phyloP scores from a whole-genome alignment of 108 stramenopile species.

The Pseudonitzschia multistriata region DNA sequence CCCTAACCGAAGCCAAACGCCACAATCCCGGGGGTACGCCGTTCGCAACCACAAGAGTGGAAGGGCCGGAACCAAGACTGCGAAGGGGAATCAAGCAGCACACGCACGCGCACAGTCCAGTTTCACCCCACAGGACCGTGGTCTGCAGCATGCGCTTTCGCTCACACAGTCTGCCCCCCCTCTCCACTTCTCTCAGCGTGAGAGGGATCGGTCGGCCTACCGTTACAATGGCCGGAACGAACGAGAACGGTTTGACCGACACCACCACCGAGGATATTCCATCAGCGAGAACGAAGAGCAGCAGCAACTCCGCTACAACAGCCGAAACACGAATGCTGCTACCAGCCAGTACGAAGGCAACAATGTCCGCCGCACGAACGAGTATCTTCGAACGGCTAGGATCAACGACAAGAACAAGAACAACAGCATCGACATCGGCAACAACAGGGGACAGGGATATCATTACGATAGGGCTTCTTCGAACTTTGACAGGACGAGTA shows the following conservation, averaged over 20 bases:
- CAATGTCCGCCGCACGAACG: background rate
- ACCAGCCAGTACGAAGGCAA: too few species aligned
- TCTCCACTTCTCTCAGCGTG: too few species aligned
- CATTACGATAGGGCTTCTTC: background rate
- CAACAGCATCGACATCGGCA: background rate
- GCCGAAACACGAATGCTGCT: background rate
- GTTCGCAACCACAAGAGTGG: background rate
- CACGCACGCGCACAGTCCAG: too few species aligned
- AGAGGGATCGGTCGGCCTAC: background rate
- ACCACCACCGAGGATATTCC: background rate
- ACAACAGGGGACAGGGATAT: background rate
- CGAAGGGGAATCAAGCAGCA: background rate
- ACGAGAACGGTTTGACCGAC: too few species aligned
- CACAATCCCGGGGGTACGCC: background rate
- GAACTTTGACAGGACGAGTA: background rate
- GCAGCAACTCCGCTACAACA: background rate
- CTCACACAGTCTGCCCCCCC: too few species aligned
- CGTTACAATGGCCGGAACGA: background rate
- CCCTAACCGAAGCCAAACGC: background rate
- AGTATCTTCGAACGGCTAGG: background rate
- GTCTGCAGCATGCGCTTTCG: background rate
- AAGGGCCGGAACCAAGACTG: too few species aligned
- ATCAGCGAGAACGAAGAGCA: too few species aligned
- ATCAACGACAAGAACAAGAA: background rate
- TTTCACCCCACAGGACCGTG: too few species aligned